phyloP scores from a whole-genome alignment of 257 asterid genomes.

The Capsicum chinense region DNA sequence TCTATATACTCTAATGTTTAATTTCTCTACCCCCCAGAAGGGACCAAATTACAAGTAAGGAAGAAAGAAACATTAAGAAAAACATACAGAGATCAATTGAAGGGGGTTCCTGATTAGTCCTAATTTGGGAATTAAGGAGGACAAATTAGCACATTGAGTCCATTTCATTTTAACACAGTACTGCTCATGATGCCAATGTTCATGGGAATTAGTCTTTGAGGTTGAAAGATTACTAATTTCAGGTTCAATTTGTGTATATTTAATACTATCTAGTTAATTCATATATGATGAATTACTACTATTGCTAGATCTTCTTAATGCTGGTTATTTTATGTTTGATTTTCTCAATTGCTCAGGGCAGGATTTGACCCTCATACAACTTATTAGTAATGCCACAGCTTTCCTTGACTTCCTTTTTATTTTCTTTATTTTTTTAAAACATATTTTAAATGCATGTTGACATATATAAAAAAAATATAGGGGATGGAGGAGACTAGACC shows the following conservation, averaged over 20 bases:
- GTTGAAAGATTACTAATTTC: background rate
- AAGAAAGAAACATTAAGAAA: background rate
- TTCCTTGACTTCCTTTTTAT: background rate
- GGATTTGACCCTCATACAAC: background rate
- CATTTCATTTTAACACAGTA: background rate
- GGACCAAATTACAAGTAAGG: background rate
- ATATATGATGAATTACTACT: constrained; percentile 11
- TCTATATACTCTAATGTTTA: too few relatives aligned
- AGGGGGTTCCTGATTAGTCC: background rate
- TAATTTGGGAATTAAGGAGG: background rate
- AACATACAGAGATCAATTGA: background rate
- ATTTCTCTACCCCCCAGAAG: background rate
- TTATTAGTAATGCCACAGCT: background rate
- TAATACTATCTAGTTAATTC: background rate
- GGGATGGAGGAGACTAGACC: background rate
- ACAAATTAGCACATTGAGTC: background rate
- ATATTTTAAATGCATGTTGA: background rate
- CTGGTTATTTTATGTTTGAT: constrained; percentile 20
- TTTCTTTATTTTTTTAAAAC: background rate
- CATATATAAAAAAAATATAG: background rate
- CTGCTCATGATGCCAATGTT: background rate
- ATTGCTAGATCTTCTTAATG: background rate
- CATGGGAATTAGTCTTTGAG: background rate
- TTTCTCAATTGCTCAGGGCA: background rate
- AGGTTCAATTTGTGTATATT: constrained; percentile 18